These are phyloP conservation scores for Monosporascus sp. DNA, from an alignment of 2,329 filamentous ascomycete genomes.

Conservation along the genomic window DNA sequence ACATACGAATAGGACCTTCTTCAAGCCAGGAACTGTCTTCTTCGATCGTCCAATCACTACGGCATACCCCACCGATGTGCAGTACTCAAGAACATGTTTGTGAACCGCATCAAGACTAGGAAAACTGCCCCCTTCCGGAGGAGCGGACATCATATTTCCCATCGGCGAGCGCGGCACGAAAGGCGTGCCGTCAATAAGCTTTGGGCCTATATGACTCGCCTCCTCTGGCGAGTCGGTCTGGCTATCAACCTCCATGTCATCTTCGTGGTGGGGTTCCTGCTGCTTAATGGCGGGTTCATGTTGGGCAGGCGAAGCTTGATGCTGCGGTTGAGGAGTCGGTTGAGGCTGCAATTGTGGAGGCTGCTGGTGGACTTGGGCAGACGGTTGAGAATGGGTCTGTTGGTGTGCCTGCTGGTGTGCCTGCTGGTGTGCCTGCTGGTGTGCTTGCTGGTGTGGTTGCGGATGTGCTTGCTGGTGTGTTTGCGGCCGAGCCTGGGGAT, in stretches of 20 bases:
- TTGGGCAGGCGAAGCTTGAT: constrained; percentile 28
- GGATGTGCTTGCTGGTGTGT: constrained; percentile 12
- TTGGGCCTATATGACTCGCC: constrained; percentile 39
- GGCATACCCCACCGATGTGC: constrained; percentile 61
- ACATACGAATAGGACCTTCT: constrained; percentile 63
- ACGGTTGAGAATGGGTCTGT: constrained; percentile 19
- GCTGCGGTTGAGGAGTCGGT: constrained; percentile 18
- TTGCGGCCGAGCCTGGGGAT: constrained; percentile 19
- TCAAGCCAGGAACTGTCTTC: constrained; percentile 60
- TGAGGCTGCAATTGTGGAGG: constrained; percentile 21
- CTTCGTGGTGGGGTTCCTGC: constrained; percentile 37
- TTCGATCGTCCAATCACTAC: constrained; percentile 64
- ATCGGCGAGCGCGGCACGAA: constrained; percentile 50
- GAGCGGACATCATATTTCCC: constrained; percentile 56
- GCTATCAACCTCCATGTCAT: constrained; percentile 49
- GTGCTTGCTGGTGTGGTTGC: too few species aligned
- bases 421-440: constrained; percentile 17
- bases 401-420: constrained; percentile 27
- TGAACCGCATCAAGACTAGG: constrained; percentile 60
- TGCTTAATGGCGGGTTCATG: constrained; percentile 21
- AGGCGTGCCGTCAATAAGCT: constrained; percentile 42
- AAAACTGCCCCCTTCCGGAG: constrained; percentile 59
- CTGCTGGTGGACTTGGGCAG: constrained; percentile 18
- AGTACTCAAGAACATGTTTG: constrained; percentile 58
- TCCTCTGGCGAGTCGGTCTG: constrained; percentile 41